Evolutionary conservation across 208 protist species (phyloP).

Genomic region (Herpetomonas samuelpessoai): DNA sequence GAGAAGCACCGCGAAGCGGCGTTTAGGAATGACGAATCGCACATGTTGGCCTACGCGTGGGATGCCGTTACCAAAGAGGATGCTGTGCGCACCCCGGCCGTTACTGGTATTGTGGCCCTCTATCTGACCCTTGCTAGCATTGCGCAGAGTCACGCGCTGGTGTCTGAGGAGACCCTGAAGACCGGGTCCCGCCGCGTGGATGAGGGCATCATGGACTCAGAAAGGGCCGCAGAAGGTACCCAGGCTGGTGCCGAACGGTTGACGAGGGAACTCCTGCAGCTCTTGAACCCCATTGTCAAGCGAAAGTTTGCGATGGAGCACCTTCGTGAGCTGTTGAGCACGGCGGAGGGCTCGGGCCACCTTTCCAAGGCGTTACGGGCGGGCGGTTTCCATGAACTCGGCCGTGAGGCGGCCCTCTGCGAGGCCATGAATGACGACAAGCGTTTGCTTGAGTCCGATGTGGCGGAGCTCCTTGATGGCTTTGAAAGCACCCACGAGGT

Average conservation of each 20-base stretch:
- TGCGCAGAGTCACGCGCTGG: conserved; percentile 23
- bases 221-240: not conserved
- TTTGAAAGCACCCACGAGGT: conserved; percentile 72
- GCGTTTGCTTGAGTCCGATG: conserved; percentile 44
- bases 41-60: conserved; percentile 57
- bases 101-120: conserved; percentile 69
- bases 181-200: conserved; percentile 29
- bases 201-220: conserved; percentile 45
- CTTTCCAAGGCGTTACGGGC: conserved; percentile 39
- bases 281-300: conserved; percentile 34
- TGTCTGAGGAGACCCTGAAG: conserved; percentile 9
- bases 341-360: conserved; percentile 11
- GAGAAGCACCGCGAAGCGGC: conserved; percentile 34
- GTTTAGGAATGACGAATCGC: conserved; percentile 21
- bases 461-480: conserved; percentile 26
- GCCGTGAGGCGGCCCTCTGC: conserved; percentile 63
- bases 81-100: conserved; percentile 46
- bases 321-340: conserved; percentile 22
- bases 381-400: conserved; percentile 33
- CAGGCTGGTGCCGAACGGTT: not conserved
- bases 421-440: conserved; percentile 58
- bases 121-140: conserved; percentile 60
- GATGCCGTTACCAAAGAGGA: conserved; percentile 67
- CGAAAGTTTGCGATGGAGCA: conserved; percentile 37
- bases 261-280: conserved; percentile 1